Base-by-base conservation (phyloP, 2,329 filamentous ascomycete genomes). In the Plectosphaerella sp. region DNA sequence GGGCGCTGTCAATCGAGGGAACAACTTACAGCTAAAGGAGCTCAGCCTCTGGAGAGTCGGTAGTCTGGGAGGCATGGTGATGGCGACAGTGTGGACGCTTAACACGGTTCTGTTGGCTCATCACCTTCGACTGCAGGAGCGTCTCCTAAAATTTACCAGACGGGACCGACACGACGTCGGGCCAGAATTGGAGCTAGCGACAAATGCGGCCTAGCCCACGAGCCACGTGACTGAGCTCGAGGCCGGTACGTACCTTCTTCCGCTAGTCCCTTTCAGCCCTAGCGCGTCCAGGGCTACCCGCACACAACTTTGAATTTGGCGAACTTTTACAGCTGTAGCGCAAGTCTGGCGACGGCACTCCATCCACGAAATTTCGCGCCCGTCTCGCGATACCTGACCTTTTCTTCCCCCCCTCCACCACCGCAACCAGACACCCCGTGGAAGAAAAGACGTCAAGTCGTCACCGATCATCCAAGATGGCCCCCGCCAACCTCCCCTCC, bases 401-500 rank as follows among this genome's bases (percentile, higher is more conserved):
- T 59, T 64, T 62, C 63, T 63, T 49, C 55, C 59, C 60, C 22
- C 59, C 53, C 51, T 55, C 50, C 54, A 52, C 57, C 59, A 58
- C 60, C 57, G 41, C 28, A 45, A 56, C 54, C 58, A 65, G 63
- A 63, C 60, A 61, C 64, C 61, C 57, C 61, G 62, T 57, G 60
- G 64, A 65, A 63, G 59, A 68, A 69, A 65, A 33, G 28, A 33
- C 28, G 28, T 33, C 58, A 64, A 43, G 41, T 43, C 41, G 60
- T 33, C 59, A 60, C 60, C 64, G 66, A 66, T 64, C 68, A 76
- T 74, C 80, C 86, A 94, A 86, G 74, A 97, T 97, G 93, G 91
- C 92, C 73, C 89, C 93, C 75, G 83, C 86, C 70, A 96, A 97
- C 82, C 88, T 97, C 64, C 94, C 94, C 74, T 82, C 92, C 64